Evolutionary conservation across 2,329 filamentous ascomycete species (phyloP), one percentile per base, ranked within the genome.

Genomic region (Cadophora malorum): DNA sequence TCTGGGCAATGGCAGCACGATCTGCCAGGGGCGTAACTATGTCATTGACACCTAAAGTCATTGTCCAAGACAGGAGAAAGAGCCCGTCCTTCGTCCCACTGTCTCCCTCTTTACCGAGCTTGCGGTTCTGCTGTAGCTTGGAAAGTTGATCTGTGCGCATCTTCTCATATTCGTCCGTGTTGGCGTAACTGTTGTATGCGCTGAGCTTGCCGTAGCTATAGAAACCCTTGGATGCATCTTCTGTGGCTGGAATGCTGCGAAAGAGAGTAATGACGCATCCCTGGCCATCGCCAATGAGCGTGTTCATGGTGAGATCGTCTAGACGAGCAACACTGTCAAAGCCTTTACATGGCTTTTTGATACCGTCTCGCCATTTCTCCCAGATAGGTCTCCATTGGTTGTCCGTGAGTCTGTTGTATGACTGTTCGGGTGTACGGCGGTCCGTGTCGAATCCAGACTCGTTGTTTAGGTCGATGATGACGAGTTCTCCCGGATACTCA

Each of bases 331-430:
- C 56, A 3, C n/a, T 33, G 3, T 21, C 56, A 12, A 59, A 59
- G 6, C 56, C 56, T 59, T 59, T 59, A 28, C 56, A 59, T 19
- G 56, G 56, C 45, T 59, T 59, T 21, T 59, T 59, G 56, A 59
- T 59, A 19, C 56, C 35, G 12, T 59, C 56, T 45, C 35, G n/a
- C 56, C 56, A 59, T 12, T 59, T 59, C 35, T 59, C 35, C 56
- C 56, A 59, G 35, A 59, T 59, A 9, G 56, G 35, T 59, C 56
- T 41, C 56, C 56, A 59, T 16, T 59, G 56, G 35, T 59, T 33
- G n/a, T 59, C 56, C 14, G 33, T 59, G 10, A 59, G 33, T 45
- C 56, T 59, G 23, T 41, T 59, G 56, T 59, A 59, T 16, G 56
- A 59, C 33, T 38, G 33, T 12, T 59, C 56, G 9, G 56, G 56